These are phyloP conservation scores for Edaphochlamys debaryana DNA, from an alignment of 139 green algal genomes.

Conservation along the genomic window DNA sequence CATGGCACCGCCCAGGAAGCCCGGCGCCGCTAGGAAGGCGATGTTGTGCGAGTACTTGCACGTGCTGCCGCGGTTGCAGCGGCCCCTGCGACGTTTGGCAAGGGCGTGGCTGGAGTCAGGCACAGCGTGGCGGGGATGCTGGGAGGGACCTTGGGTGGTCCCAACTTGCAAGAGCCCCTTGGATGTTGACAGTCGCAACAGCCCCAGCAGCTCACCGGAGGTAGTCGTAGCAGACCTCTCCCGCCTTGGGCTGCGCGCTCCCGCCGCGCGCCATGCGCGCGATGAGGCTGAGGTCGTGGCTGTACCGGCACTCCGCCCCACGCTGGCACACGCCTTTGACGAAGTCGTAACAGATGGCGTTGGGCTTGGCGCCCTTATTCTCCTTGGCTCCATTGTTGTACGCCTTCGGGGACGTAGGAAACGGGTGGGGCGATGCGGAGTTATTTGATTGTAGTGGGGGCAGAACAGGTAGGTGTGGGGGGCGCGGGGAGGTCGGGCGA, in stretches of 20 bases:
- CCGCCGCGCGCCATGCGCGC: slow-evolving; percentile 58
- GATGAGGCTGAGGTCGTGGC: slow-evolving; percentile 80
- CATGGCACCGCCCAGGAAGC: slow-evolving; percentile 15
- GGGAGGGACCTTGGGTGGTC: too few relatives aligned
- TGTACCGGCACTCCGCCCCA: slow-evolving; percentile 81
- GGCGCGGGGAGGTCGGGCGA: too few relatives aligned
- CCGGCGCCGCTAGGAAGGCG: slow-evolving; percentile 48
- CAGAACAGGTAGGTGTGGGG: neutral
- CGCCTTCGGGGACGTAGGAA: slow-evolving; percentile 23
- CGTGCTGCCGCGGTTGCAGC: slow-evolving; percentile 71
- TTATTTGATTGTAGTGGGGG: neutral
- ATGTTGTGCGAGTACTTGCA: slow-evolving; percentile 90
- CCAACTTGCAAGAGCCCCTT: too few relatives aligned
- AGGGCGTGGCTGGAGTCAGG: too few relatives aligned
- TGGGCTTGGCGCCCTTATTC: slow-evolving; percentile 42
- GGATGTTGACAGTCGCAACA: too few relatives aligned
- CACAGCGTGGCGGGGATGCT: too few relatives aligned
- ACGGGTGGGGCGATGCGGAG: neutral
- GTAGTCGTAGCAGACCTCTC: slow-evolving; percentile 73
- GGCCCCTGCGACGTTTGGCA: slow-evolving; percentile 60
- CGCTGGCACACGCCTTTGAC: slow-evolving; percentile 82
- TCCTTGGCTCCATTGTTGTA: slow-evolving; percentile 48
- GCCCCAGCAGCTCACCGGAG: slow-evolving; percentile 50
- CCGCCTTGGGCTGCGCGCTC: slow-evolving; percentile 25
- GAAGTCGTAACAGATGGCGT: slow-evolving; percentile 91